These are phyloP conservation scores for Tetrapisispora namnaoensis DNA, from an alignment of 805 yeast species.

Conservation along the genomic window DNA sequence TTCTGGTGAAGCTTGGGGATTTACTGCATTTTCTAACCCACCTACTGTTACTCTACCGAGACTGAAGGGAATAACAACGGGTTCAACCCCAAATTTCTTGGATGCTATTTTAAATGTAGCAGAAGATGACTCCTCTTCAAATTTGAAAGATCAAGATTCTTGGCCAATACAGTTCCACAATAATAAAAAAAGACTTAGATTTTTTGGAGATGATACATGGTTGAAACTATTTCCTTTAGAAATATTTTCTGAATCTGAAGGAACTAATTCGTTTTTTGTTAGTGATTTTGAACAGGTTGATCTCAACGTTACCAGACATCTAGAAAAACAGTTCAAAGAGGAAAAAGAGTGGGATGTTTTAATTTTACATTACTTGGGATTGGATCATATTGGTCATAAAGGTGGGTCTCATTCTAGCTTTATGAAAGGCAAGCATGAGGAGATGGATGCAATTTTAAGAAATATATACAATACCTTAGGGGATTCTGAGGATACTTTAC, in stretches of 20 bases:
- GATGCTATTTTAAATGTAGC: conserved; percentile 93
- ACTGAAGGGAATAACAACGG: conserved; percentile 86
- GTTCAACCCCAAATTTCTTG: conserved; percentile 85
- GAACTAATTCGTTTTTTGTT: conserved; percentile 89
- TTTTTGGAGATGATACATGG: conserved; percentile 99
- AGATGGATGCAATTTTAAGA: conserved; percentile 68
- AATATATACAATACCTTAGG: conserved; percentile 39
- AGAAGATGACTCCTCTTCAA: conserved; percentile 69
- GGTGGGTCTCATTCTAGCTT: conserved; percentile 78
- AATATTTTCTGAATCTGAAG: conserved; percentile 58
- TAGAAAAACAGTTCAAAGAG: conserved; percentile 45
- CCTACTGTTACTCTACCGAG: conserved; percentile 96
- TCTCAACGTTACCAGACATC: conserved; percentile 81
- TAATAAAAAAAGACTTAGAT: conserved; percentile 42
- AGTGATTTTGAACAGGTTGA: conserved; percentile 94
- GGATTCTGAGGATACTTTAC: conserved; percentile 43
- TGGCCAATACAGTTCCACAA: conserved; percentile 65
- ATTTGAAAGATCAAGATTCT: conserved; percentile 67
- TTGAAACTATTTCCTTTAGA: conserved; percentile 67
- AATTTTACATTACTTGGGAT: conserved; percentile 82
- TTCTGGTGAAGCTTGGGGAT: conserved; percentile 68
- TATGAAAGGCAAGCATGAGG: conserved; percentile 75
- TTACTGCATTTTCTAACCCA: conserved; percentile 85
- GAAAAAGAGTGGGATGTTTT: conserved; percentile 66
- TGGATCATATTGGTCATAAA: conserved; percentile 96